Percentiles rank a stretch among this genome's conserved stretches.
Evolutionary conservation across 371 early-diverging fungal genomes (phyloP).

Genomic region (Haplosporangium sp.): DNA sequence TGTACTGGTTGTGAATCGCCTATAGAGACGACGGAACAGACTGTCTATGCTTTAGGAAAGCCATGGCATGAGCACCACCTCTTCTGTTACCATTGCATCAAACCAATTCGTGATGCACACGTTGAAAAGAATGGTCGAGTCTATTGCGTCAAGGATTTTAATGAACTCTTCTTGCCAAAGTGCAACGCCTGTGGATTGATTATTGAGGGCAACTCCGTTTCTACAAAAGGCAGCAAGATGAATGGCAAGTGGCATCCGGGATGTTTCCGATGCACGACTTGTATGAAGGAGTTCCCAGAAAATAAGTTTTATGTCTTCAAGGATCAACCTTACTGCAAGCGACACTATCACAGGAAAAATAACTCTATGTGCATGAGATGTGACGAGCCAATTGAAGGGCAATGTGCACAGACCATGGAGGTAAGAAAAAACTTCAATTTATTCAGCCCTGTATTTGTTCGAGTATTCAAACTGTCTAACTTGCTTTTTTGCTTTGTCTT

Average conservation of each 20-base stretch:
- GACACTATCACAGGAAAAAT: conserved; percentile 87
- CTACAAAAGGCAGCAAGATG: conserved; percentile 80
- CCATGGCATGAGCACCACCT: conserved; percentile 78
- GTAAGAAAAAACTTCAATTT: conserved; percentile 27
- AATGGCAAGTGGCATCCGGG: conserved; percentile 84
- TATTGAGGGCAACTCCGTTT: conserved; percentile 80
- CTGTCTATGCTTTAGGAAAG: conserved; percentile 72
- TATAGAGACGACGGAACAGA: conserved; percentile 45
- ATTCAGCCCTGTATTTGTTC: too few relatives aligned
- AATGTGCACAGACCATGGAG: conserved; percentile 84
- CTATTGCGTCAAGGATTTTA: conserved; percentile 82
- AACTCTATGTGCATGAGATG: conserved; percentile 83
- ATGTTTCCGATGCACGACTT: conserved; percentile 82
- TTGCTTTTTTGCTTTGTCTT: background rate
- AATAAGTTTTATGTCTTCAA: conserved; percentile 89
- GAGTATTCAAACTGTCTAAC: background rate
- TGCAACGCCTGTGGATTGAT: conserved; percentile 80
- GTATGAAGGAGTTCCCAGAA: conserved; percentile 83
- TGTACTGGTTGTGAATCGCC: conserved; percentile 38
- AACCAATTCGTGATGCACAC: conserved; percentile 62
- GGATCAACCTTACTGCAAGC: conserved; percentile 81
- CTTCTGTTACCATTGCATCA: conserved; percentile 73
- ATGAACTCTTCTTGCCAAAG: conserved; percentile 68
- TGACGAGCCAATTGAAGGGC: conserved; percentile 85
- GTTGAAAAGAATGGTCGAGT: conserved; percentile 77